phyloP scores from a whole-genome alignment of 176 grass and related monocot species.

The Paspalum vaginatum region DNA sequence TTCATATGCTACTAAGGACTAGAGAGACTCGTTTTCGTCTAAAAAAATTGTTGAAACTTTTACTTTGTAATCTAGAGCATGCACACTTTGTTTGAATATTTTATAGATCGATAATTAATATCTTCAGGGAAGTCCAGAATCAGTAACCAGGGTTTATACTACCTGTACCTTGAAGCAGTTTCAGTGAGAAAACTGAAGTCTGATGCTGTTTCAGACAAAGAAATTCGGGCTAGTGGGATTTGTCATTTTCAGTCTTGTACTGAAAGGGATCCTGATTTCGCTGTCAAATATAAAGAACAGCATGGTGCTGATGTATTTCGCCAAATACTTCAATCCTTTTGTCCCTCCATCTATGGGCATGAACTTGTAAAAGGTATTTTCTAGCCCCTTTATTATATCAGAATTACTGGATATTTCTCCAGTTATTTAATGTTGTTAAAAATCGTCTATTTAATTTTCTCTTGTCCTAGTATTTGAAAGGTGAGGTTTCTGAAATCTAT shows the following conservation, averaged over 20 bases:
- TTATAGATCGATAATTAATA: constrained; percentile 30
- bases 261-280: constrained; percentile 59
- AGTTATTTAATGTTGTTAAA: constrained; percentile 15
- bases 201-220: constrained; percentile 44
- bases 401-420: background rate
- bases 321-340: constrained; percentile 87
- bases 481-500: constrained; percentile 5
- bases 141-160: constrained; percentile 76
- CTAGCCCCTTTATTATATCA: background rate
- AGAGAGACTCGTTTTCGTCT: constrained; percentile 7
- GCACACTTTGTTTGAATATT: constrained; percentile 7
- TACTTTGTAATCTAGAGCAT: constrained; percentile 19
- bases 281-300: constrained; percentile 61
- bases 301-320: constrained; percentile 82
- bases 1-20: constrained; percentile 24
- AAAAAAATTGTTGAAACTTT: constrained; percentile 12
- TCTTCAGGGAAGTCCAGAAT: constrained; percentile 79
- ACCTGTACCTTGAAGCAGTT: constrained; percentile 87
- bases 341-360: constrained; percentile 95
- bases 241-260: constrained; percentile 58
- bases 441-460: constrained; percentile 3
- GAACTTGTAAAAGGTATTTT: constrained; percentile 95
- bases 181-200: constrained; percentile 71
- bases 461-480: background rate
- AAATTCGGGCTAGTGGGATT: constrained; percentile 45